phyloP scores from a whole-genome alignment of 345 rosid species.

The Eutrema yunnanense region DNA sequence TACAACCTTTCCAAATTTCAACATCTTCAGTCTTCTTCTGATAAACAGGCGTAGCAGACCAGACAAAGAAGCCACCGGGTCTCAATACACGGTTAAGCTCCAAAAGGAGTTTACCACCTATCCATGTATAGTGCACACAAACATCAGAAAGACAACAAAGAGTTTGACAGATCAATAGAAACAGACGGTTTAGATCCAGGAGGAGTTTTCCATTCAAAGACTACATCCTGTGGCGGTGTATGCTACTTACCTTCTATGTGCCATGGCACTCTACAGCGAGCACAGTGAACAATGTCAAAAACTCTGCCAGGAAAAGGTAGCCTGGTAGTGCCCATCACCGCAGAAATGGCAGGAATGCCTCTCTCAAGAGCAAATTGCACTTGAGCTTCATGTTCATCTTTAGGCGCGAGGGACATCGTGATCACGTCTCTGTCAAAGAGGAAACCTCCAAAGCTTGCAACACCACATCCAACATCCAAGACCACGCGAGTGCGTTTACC shows the following conservation, averaged over 20 bases:
- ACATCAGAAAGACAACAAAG: not conserved
- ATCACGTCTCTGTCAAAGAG: slow-evolving; percentile 86
- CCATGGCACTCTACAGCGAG: slow-evolving; percentile 99
- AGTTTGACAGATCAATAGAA: not conserved
- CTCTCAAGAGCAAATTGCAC: slow-evolving; percentile 97
- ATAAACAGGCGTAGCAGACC: slow-evolving; percentile 99
- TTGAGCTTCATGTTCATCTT: slow-evolving; percentile 99
- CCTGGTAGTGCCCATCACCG: slow-evolving; percentile 95
- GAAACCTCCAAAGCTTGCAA: slow-evolving; percentile 96
- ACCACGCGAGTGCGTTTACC: slow-evolving; percentile 77
- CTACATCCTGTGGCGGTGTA: not conserved
- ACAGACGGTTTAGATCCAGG: not conserved
- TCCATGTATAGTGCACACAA: slow-evolving; percentile 12
- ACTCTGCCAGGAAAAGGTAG: slow-evolving; percentile 93
- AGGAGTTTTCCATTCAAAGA: not conserved
- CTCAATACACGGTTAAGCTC: slow-evolving; percentile 83
- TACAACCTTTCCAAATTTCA: slow-evolving; percentile 78
- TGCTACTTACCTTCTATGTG: slow-evolving; percentile 79
- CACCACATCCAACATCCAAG: slow-evolving; percentile 99
- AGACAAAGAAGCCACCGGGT: slow-evolving; percentile 90
- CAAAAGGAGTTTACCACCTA: slow-evolving; percentile 88
- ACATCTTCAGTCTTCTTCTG: slow-evolving; percentile 73
- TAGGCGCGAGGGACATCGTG: slow-evolving; percentile 94
- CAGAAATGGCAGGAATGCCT: slow-evolving; percentile 95
- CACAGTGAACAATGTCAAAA: slow-evolving; percentile 92